phyloP scores from a whole-genome alignment of 352 stramenopile species.

The Phytophthora tentaculata region DNA sequence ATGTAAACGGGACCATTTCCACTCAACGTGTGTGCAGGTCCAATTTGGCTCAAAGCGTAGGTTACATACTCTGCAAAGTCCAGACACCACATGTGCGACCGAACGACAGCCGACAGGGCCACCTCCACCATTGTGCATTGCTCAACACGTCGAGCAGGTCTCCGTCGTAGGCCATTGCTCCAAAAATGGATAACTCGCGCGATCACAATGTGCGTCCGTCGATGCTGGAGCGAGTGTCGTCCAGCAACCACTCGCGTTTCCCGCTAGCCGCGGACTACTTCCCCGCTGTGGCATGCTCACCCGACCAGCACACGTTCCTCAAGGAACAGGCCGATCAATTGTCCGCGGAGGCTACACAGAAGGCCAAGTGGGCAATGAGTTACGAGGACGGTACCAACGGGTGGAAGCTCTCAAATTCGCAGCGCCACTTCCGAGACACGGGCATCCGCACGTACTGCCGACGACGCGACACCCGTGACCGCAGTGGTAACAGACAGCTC shows the following conservation, averaged over 20 bases:
- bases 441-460: slow-evolving; percentile 68
- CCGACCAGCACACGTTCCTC: slow-evolving; percentile 47
- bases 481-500: slow-evolving; percentile 40
- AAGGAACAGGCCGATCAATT: slow-evolving; percentile 45
- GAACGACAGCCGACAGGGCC: slow-evolving; percentile 28
- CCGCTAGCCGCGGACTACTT: slow-evolving; percentile 59
- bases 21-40: slow-evolving; percentile 10
- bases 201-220: slow-evolving; percentile 32
- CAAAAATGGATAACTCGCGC: slow-evolving; percentile 46
- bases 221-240: slow-evolving; percentile 45
- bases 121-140: slow-evolving; percentile 22
- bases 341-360: slow-evolving; percentile 42
- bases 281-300: slow-evolving; percentile 39
- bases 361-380: slow-evolving; percentile 63
- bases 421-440: slow-evolving; percentile 69
- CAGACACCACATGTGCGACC: slow-evolving; percentile 24
- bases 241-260: slow-evolving; percentile 34
- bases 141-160: slow-evolving; percentile 11
- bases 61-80: slow-evolving; percentile 15
- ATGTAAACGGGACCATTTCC: slow-evolving; percentile 1
- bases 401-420: slow-evolving; percentile 76
- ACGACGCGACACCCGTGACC: slow-evolving; percentile 45
- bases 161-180: not conserved
- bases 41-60: slow-evolving; percentile 7
- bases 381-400: slow-evolving; percentile 62